Evolutionary conservation across 495 filamentous ascomycete species (phyloP).

Genomic region (Ramalina intermedia): DNA sequence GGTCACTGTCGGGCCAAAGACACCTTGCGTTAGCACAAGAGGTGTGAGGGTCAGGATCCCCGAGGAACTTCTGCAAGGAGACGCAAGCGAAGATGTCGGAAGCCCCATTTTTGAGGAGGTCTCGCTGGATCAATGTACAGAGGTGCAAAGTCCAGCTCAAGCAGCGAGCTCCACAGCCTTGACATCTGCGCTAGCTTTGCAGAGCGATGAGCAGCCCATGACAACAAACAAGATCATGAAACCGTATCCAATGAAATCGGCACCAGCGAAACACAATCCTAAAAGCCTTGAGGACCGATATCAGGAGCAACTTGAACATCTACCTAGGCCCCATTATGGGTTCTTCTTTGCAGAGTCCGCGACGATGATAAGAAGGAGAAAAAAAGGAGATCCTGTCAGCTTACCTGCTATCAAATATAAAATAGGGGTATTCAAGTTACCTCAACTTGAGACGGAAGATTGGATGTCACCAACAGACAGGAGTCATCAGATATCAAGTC

Average conservation of each 20-base stretch:
- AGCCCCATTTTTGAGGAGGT: background rate
- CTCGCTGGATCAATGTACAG: background rate
- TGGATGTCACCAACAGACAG: no score
- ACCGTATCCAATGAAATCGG: background rate
- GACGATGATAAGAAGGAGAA: slow-evolving; percentile 3
- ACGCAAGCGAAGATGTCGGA: background rate
- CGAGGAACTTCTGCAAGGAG: background rate
- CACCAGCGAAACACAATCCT: background rate
- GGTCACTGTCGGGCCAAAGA: background rate
- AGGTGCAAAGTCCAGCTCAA: background rate
- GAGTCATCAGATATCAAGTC: no score
- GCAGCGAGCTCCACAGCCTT: slow-evolving; percentile 4
- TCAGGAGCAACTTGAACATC: slow-evolving; percentile 4
- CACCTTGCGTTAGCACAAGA: background rate
- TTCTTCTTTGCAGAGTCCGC: slow-evolving; percentile 3
- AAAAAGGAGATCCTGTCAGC: slow-evolving; percentile 1
- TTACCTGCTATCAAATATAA: background rate
- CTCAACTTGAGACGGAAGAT: no score
- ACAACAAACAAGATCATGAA: background rate
- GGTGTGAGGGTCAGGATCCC: background rate
- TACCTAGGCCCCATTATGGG: background rate
- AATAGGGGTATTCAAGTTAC: background rate
- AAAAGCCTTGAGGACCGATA: slow-evolving; percentile 2
- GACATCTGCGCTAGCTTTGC: background rate
- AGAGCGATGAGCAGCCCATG: background rate